Evolutionary conservation across 148 eudicot species (phyloP), one percentile per base, ranked within the genome.

Genomic region (Cornus kousa): DNA sequence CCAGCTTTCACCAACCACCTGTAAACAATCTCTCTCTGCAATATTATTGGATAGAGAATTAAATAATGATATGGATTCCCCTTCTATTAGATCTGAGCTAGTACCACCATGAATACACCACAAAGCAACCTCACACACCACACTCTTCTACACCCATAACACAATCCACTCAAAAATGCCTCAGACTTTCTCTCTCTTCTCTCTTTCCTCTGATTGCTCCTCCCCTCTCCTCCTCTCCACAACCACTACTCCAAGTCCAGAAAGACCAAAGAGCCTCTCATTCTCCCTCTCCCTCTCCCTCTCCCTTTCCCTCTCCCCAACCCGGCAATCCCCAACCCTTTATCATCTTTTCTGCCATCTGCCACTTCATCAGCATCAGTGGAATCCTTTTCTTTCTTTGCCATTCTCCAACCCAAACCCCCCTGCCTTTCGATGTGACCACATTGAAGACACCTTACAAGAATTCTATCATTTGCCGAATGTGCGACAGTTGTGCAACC

Each of bases 191-290:
- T 35, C 76, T 19, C 74, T 73, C 64, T 67, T 77, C 73, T 64
- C 76, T 19, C 74, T 73, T 55, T 67, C 74, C 73, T 64, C 77
- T 43, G 8, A 43, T 43, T 57, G 1, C 77, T 40, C 16, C 9
- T 40, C 67, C 43, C 70, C 39, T 48, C 70, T 6, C 70, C 11
- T 46, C 8, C 37, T 19, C 22, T 62, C 73, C 4, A 77, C 4
- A 43, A 43, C 65, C 69, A 70, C 11, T 87, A 87, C 88, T 85
- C 90, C 67, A 89, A 87, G 75, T 80, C 86, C 60, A 88, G 82
- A 73, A 89, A 87, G 85, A 87, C 87, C 66, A 89, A 80, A 80
- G 87, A 85, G 74, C 81, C 87, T 76, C 81, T 87, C 84, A 64
- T 10, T 8, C 62, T 12, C 43, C 70, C 77, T 19, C 1, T 28